Base-by-base conservation (phyloP, 768 basidiomycete species). In the Amanita pallidorosea region DNA sequence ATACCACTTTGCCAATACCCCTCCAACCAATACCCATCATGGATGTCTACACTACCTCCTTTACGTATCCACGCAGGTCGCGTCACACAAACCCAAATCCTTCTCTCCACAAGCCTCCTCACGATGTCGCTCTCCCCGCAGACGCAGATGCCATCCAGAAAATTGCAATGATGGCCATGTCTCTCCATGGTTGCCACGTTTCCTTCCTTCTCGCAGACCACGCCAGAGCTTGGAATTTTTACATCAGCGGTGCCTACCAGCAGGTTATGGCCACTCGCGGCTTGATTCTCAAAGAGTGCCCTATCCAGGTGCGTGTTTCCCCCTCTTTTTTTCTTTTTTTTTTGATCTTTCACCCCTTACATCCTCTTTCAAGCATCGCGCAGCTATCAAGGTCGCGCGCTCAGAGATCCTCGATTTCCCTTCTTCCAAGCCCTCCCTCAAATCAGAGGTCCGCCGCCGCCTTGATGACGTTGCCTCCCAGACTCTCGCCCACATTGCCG, bases 31-130 rank as follows among this genome's bases (percentile, higher is more conserved):
- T 67, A 66, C 62, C 64, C 63, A 50, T 59, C 63, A 94, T 96
- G 93, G 93, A 96, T 66, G 81, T 94, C 64, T 95, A 94, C 79
- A 88, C 91, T 50, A 88, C 89, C 58, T 88, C 91, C 62, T 94
- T 96, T 76, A 85, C 85, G 59, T 86, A 88, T 71, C 90, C 91
- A 62, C 85, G 88, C 72, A 76, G 85, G 65, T 77, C 83, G 63
- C 82, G 82, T 62, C 77, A 78, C 68, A 69, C 74, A 71, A 80
- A 76, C 68, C 79, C 81, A 53, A 70, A 51, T 31, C 25, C 50
- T 20, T 45, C 37, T 56, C 70, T 65, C 62, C 70, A 67, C 53
- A 70, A 58, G 37, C 63, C 61, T 31, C 61, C 71, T 49, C 56
- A 66, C 29, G 71, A 75, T 58, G 54, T 68, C 58, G 57, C 67